Percentiles rank a stretch among this genome's conserved stretches.
Evolutionary conservation across 192 early-diverging fungal species (phyloP).

Genomic region (Coemansia erecta): DNA sequence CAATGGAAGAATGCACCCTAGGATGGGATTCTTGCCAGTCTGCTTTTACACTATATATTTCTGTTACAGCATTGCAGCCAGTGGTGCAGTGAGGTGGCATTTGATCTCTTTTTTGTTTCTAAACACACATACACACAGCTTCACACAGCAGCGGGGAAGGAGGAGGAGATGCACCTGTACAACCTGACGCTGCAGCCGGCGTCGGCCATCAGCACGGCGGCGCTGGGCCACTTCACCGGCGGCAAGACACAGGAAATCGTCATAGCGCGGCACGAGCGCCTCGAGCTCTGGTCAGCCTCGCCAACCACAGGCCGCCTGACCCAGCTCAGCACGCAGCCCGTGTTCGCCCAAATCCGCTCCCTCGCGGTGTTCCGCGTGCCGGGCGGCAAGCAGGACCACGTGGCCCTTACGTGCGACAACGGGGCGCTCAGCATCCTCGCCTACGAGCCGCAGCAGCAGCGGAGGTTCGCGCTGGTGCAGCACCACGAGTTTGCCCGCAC

Average conservation of each 20-base stretch:
- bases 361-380: conserved; percentile 84
- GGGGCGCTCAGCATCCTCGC: conserved; percentile 88
- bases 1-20: no score
- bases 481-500: conserved; percentile 93
- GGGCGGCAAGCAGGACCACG: conserved; percentile 88
- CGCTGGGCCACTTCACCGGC: conserved; percentile 92
- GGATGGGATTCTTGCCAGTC: no score
- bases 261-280: conserved; percentile 61
- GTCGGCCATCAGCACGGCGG: conserved; percentile 71
- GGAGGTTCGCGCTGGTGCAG: conserved; percentile 74
- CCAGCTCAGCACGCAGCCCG: conserved; percentile 65
- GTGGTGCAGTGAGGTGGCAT: no score
- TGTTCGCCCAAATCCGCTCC: conserved; percentile 85
- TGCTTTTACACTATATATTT: no score
- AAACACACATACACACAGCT: not conserved
- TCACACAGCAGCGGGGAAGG: no score
- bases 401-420: conserved; percentile 87
- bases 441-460: conserved; percentile 72
- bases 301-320: conserved; percentile 76
- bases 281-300: conserved; percentile 84
- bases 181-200: conserved; percentile 86
- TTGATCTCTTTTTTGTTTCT: not conserved
- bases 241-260: conserved; percentile 87
- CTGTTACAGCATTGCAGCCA: no score
- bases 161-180: conserved; percentile 63